A percentile compares a stretch with the other conserved stretches of the same genome.
Conservation (phyloP, 345 rosid genomes). For the Eucalyptus cloeziana region DNA sequence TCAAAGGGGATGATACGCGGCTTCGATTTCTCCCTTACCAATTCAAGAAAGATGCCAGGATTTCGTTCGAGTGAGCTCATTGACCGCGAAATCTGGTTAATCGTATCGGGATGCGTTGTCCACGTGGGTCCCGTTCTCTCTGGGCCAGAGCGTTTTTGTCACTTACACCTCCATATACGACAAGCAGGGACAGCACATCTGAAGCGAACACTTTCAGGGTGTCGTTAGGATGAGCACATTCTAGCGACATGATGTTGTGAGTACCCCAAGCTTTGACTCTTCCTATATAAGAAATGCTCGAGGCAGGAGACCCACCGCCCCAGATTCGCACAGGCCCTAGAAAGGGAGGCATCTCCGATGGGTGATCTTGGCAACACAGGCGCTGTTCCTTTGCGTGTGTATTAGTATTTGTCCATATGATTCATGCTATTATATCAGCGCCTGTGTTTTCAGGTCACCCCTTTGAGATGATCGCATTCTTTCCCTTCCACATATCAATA, state of each 20-base stretch:
- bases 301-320: not conserved
- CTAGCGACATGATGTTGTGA: not conserved
- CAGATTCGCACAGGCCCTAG: fast-evolving
- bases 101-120: not conserved
- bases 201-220: not conserved
- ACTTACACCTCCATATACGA: not conserved
- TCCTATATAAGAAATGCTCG: not conserved
- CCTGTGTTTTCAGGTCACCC: no score
- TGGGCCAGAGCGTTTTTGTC: not conserved
- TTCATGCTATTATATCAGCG: no score
- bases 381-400: not conserved
- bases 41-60: no score
- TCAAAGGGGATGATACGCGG: not conserved
- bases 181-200: not conserved
- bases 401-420: fast-evolving
- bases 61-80: not conserved
- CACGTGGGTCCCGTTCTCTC: not conserved
- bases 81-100: not conserved
- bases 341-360: not conserved
- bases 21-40: not conserved
- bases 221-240: not conserved
- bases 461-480: no score
- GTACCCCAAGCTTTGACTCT: not conserved
- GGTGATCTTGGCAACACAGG: not conserved
- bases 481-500: no score